phyloP scores from a whole-genome alignment of 2,329 filamentous ascomycete genomes.

The Helminthosporium solani region DNA sequence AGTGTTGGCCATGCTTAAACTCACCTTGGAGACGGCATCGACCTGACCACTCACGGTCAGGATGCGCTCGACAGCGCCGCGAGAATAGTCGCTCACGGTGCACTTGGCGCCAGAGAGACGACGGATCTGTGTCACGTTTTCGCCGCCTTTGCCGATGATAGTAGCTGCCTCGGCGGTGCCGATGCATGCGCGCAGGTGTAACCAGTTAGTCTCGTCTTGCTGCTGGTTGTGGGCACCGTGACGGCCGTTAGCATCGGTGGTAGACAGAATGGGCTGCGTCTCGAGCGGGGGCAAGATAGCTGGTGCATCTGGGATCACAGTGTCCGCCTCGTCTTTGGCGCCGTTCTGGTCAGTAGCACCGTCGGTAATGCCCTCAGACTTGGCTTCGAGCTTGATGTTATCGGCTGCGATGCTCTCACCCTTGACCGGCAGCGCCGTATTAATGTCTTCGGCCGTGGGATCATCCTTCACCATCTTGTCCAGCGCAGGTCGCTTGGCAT shows the following conservation, averaged over 20 bases:
- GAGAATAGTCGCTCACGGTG: constrained; percentile 97
- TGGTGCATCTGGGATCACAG: constrained; percentile 64
- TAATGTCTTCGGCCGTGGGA: constrained; percentile 51
- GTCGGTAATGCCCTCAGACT: constrained; percentile 26
- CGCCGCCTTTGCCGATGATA: constrained; percentile 96
- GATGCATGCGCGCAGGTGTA: constrained; percentile 95
- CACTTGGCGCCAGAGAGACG: constrained; percentile 95
- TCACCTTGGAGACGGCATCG: constrained; percentile 93
- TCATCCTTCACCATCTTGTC: constrained; percentile 83
- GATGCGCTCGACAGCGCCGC: constrained; percentile 95
- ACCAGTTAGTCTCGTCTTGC: constrained; percentile 92
- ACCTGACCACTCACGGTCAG: constrained; percentile 95
- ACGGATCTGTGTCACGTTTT: constrained; percentile 97
- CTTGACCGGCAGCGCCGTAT: constrained; percentile 38
- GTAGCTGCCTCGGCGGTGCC: constrained; percentile 96
- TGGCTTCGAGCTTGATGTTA: constrained; percentile 30
- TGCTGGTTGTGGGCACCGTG: constrained; percentile 51
- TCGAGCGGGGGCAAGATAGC: constrained; percentile 42
- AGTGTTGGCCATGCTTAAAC: constrained; percentile 32
- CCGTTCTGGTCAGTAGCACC: constrained; percentile 45
- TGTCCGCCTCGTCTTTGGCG: constrained; percentile 67
- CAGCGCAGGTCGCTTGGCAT: constrained; percentile 93
- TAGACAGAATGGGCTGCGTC: constrained; percentile 61
- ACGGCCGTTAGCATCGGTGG: constrained; percentile 55
- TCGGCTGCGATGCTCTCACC: constrained; percentile 36